Conservation (phyloP, 2,329 filamentous ascomycete species). For the Neodidymelliopsis sp. region DNA sequence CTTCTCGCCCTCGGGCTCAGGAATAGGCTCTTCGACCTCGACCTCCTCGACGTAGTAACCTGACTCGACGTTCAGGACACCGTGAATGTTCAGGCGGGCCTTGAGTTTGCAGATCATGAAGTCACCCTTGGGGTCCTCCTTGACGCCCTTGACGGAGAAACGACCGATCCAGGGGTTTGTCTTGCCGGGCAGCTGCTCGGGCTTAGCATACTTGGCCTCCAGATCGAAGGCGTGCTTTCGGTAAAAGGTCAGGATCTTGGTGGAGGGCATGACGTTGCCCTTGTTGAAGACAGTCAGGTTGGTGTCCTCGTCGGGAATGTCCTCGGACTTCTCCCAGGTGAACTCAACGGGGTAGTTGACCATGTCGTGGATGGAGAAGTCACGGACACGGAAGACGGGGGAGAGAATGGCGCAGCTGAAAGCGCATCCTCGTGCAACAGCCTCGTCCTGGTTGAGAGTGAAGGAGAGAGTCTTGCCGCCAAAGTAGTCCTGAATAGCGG, state of each 20-base stretch:
- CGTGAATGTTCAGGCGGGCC: slow-evolving; percentile 94
- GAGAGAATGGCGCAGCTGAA: slow-evolving; percentile 98
- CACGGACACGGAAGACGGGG: slow-evolving; percentile 96
- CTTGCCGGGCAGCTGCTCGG: slow-evolving; percentile 86
- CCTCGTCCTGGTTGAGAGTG: slow-evolving; percentile 98
- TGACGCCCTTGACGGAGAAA: slow-evolving; percentile 97
- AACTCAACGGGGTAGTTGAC: slow-evolving; percentile 99
- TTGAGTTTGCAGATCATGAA: slow-evolving; percentile 99
- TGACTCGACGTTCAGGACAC: slow-evolving; percentile 93
- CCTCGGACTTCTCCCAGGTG: slow-evolving; percentile 96
- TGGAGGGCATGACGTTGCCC: slow-evolving; percentile 95
- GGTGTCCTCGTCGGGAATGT: slow-evolving; percentile 98
- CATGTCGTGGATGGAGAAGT: slow-evolving; percentile 97
- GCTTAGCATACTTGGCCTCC: slow-evolving; percentile 91
- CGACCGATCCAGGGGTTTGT: slow-evolving; percentile 93
- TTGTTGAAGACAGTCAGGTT: slow-evolving; percentile 97
- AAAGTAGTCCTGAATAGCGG: slow-evolving; percentile 88
- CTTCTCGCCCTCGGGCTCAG: slow-evolving; percentile 68
- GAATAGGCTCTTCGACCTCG: slow-evolving; percentile 92
- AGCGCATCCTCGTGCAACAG: slow-evolving; percentile 91
- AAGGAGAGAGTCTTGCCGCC: slow-evolving; percentile 87
- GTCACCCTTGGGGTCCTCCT: slow-evolving; percentile 90
- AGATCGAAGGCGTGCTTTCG: slow-evolving; percentile 97
- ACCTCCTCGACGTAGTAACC: slow-evolving; percentile 98
- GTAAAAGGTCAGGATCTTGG: slow-evolving; percentile 99